Evolutionary conservation across 164 flowering plant species (phyloP), one percentile per base, ranked within the genome.

Genomic region (Echeveria elegans): DNA sequence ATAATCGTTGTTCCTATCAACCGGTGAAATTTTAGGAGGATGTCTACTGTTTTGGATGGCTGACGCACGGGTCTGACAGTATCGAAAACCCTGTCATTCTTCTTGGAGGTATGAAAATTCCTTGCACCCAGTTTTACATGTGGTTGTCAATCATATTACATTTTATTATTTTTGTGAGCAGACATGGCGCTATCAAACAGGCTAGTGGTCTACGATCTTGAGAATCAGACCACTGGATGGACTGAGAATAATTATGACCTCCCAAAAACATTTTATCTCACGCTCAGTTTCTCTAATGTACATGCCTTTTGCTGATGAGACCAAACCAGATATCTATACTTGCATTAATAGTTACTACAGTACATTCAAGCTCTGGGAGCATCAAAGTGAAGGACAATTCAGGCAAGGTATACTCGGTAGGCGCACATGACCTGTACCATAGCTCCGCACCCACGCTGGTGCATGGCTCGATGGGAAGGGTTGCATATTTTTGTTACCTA

Each of bases 21-120:
- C 61, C 30, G 32, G 32, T 28, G 15, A 56, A 12, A 41, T 70
- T 60, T 26, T 83, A 88, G 97, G 84, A 79, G 6, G 76, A 77
- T 72, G 69, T 47, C 15, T 88, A 88, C 83, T 93, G 98, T 70
- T 68, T 88, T 69, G 98, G 98, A 61, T 93, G 93, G 93, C 86
- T 82, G 75, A 87, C 80, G 72, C 83, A 88, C 68, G 90, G 79
- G 34, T 1, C 73, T 62, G 92, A 88, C 72, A 70, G 86, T 9
- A 82, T 72, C 73, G 94, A 85, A 69, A 81, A 70, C 73, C 80
- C 86, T 30, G 59, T 82, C 72, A 86, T 77, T 48, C 84, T 93
- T 71, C 75, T 93, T 75, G 98, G 98, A 84, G 98, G 98, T 90
- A 81, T 19, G 8, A 14, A 21, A 32, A 18, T 30, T 19, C 10